Evolutionary conservation across 2,329 filamentous ascomycete genomes (phyloP).

Genomic region (Penicillium sp.): DNA sequence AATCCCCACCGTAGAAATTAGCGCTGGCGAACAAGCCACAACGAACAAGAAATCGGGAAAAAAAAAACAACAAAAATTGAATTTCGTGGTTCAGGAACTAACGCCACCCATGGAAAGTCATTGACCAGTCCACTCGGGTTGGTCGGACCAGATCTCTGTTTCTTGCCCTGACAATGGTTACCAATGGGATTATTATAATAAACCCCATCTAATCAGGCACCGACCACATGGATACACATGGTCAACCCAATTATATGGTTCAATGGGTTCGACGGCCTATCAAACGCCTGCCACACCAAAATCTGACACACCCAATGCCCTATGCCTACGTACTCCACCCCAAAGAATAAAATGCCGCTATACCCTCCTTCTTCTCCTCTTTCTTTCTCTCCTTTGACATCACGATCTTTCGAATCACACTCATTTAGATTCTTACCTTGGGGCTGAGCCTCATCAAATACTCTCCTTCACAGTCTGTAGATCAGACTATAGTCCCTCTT

Average conservation of each 20-base stretch:
- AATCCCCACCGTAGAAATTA: background rate
- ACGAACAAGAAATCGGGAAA: background rate
- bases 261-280: background rate
- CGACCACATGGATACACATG: conserved; percentile 4
- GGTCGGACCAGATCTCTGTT: background rate
- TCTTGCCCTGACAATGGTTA: background rate
- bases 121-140: conserved; percentile 1
- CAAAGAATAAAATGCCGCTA: conserved; percentile 7
- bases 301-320: conserved; percentile 1
- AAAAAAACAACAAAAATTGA: background rate
- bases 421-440: conserved; percentile 5
- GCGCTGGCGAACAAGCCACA: background rate
- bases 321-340: background rate
- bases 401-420: conserved; percentile 9
- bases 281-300: background rate
- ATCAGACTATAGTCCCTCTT: conserved; percentile 6
- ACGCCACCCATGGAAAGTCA: background rate
- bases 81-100: background rate
- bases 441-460: conserved; percentile 5
- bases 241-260: background rate
- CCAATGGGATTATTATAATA: conserved; percentile 1
- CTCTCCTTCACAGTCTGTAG: conserved; percentile 10
- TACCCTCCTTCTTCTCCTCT: background rate
- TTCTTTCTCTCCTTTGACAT: background rate
- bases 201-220: background rate